Evolutionary conservation across 495 filamentous ascomycete species (phyloP), one percentile per base, ranked within the genome.

Genomic region (Talaromyces ruber): DNA sequence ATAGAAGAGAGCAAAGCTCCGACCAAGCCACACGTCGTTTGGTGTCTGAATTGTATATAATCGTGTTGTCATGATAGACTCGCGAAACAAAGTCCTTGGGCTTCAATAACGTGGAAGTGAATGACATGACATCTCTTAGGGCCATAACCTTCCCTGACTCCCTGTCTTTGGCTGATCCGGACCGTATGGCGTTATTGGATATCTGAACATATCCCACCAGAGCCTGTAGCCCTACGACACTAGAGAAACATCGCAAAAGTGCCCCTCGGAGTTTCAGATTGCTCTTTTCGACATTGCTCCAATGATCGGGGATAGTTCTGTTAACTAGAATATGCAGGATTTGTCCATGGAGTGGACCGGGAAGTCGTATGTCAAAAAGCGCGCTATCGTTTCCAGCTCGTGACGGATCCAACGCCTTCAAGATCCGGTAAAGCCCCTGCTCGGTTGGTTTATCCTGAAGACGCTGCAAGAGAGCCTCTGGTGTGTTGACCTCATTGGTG

Each of bases 291-390:
- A 91, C 64, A 29, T 81, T 64, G n/a, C 74, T 62, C 92, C 92
- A 97, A 71, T 89, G 91, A 65, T 90, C 86, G 5, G 89, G 87
- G 6, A 93, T 76, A 43, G 87, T 89, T 37, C 82, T 82, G 37
- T 76, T 84, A 61, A 91, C 83, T 65, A 97, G 73, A 9, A 79
- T 71, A 67, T 88, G 85, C 54, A 92, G 74, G 6, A 96, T 82
- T 66, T 91, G 88, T 5, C 90, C 82, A 58, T 83, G 75, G 64
- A 81, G 73, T 3, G 91, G 84, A 43, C 79, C 79, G 50, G 90
- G 86, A n/a, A 75, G 70, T 62, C 78, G 76, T 56, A 95, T 82
- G 63, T 82, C 80, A 65, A 91, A 86, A 16, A 68, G 69, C 39
- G 70, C 62, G 4, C 69, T 61, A 24, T 63, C 59, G 61, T 45